These are phyloP conservation scores for Phoenix dactylifera DNA, from an alignment of 176 grass and related monocot genomes.

Conservation along the genomic window DNA sequence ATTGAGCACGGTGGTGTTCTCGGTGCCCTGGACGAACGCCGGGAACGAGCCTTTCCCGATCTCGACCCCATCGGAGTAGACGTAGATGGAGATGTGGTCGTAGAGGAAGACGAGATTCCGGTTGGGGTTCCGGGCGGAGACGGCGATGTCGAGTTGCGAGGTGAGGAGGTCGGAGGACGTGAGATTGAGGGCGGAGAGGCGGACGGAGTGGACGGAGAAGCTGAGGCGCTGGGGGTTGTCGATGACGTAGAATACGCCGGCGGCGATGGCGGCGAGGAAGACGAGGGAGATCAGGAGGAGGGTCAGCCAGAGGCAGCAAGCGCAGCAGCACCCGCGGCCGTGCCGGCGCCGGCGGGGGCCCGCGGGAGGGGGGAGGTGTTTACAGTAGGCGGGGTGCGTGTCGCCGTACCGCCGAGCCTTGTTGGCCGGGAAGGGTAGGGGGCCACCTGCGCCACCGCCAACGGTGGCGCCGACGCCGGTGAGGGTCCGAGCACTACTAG, in stretches of 20 bases:
- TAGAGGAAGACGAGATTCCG: not conserved
- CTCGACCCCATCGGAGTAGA: not conserved
- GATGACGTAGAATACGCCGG: slow-evolving; percentile 2
- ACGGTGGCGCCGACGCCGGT: not conserved
- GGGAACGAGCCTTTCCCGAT: not conserved
- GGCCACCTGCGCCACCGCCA: not conserved
- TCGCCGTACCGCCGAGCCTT: not conserved
- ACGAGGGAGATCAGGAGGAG: not conserved
- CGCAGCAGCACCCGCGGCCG: not conserved
- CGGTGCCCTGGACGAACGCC: not conserved
- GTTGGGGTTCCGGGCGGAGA: slow-evolving; percentile 4
- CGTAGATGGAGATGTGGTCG: not conserved
- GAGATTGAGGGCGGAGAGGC: slow-evolving; percentile 1
- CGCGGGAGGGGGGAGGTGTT: not conserved
- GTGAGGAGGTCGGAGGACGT: not conserved
- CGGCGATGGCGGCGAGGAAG: slow-evolving; percentile 13
- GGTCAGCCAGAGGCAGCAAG: slow-evolving; percentile 7
- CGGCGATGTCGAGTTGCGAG: slow-evolving; percentile 1
- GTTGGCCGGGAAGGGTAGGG: not conserved
- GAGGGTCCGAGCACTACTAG: too few relatives aligned
- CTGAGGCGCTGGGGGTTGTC: not conserved
- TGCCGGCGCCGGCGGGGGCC: not conserved
- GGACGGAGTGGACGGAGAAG: slow-evolving; percentile 1
- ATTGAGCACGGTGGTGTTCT: not conserved
- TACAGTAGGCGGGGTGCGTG: not conserved